Evolutionary conservation across 305 asterid genomes (phyloP).

Genomic region (Fraxinus angustifolia): DNA sequence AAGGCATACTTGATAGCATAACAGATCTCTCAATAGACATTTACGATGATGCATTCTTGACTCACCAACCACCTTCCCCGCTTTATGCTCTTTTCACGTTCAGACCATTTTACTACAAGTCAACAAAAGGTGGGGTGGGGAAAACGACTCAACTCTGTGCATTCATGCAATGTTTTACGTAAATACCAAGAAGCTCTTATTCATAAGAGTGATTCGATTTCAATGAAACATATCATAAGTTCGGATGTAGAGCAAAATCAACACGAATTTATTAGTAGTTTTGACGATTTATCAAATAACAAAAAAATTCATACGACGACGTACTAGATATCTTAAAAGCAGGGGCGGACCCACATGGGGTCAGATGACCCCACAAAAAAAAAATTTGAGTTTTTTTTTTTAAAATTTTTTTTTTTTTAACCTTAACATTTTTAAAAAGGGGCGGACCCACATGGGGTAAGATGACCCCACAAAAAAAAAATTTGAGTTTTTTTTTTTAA

Average conservation of each 20-base stretch:
- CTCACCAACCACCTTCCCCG: neutral
- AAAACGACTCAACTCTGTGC: neutral
- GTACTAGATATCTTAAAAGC: too few species aligned
- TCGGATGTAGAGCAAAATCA: neutral
- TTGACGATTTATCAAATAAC: too few species aligned
- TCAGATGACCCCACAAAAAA: too few species aligned
- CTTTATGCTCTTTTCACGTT: neutral
- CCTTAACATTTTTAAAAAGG: too few species aligned
- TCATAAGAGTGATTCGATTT: neutral
- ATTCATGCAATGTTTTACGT: neutral
- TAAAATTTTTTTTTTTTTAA: too few species aligned
- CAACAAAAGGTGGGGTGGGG: neutral
- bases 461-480: too few species aligned
- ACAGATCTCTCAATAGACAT: neutral
- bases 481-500: too few species aligned
- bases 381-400: too few species aligned
- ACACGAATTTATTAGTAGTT: too few species aligned
- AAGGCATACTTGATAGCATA: neutral
- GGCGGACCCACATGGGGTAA: too few species aligned
- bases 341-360: too few species aligned
- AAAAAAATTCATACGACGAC: too few species aligned
- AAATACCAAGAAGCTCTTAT: neutral
- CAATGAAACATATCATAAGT: neutral
- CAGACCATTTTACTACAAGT: neutral
- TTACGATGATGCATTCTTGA: neutral